A percentile compares a stretch with the other conserved stretches of the same genome.
phyloP scores from a whole-genome alignment of 306 rosid species.

The Cucumis cinereus region DNA sequence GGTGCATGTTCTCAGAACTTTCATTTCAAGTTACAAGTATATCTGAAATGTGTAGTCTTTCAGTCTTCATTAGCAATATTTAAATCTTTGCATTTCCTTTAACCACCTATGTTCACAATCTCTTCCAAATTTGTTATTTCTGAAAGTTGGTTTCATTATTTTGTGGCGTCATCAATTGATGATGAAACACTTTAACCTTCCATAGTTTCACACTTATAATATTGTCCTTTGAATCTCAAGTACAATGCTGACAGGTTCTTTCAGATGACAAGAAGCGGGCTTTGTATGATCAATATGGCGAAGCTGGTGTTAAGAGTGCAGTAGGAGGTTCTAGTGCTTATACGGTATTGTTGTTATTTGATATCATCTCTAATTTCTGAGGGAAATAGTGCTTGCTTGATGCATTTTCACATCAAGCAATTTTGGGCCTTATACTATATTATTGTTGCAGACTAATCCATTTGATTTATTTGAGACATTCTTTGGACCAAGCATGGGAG shows the following conservation, averaged over 20 bases:
- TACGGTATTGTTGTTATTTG: constrained; percentile 42
- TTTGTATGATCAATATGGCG: constrained; percentile 91
- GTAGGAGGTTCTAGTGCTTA: constrained; percentile 87
- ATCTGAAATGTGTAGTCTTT: not conserved
- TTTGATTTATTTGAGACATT: constrained; percentile 96
- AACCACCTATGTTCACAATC: not conserved
- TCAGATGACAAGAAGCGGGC: constrained; percentile 98
- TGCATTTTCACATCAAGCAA: constrained; percentile 3
- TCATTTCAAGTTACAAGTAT: not conserved
- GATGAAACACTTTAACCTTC: constrained; percentile 6
- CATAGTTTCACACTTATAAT: constrained; percentile 19
- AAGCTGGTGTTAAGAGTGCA: constrained; percentile 85
- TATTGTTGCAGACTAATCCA: constrained; percentile 72
- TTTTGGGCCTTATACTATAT: constrained; percentile 2
- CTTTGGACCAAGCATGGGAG: constrained; percentile 81
- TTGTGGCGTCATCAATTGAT: not conserved
- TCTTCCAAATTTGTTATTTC: not conserved
- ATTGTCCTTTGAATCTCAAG: constrained; percentile 57
- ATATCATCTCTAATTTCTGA: not conserved
- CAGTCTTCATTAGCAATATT: not conserved
- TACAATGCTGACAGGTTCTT: constrained; percentile 78
- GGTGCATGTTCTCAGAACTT: not conserved
- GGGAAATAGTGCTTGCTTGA: not conserved
- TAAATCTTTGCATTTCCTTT: not conserved
- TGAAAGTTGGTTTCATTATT: not conserved